Percentiles rank a stretch among this genome's conserved stretches.
Evolutionary conservation across 208 protist species (phyloP).

Genomic region (Acanthamoeba quina): DNA sequence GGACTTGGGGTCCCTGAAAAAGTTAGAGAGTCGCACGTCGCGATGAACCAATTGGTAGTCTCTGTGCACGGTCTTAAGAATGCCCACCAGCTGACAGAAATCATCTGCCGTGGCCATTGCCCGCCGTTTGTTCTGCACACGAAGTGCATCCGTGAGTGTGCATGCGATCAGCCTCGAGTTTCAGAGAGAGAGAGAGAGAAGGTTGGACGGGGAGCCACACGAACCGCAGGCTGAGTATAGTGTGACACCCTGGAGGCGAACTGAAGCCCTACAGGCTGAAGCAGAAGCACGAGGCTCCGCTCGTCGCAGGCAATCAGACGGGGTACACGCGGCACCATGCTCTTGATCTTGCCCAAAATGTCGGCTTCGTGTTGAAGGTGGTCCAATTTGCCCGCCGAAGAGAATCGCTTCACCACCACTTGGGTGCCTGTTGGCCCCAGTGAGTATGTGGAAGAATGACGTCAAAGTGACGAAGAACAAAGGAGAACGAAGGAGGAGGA

Average conservation of each 20-base stretch:
- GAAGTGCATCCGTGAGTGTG: no score
- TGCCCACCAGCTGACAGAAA: slow-evolving; percentile 50
- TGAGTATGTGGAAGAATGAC: neutral
- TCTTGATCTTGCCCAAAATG: neutral
- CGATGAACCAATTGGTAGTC: neutral
- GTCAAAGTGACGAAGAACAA: no score
- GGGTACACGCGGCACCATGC: neutral
- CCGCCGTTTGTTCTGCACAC: neutral
- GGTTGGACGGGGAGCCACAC: no score
- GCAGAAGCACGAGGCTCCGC: neutral
- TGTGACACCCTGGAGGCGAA: neutral
- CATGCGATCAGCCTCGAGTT: no score
- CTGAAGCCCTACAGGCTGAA: slow-evolving; percentile 7
- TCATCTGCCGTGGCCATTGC: slow-evolving; percentile 15
- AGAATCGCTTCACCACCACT: slow-evolving; percentile 46
- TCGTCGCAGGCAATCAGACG: neutral
- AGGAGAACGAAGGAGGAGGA: neutral
- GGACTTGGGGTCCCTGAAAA: neutral
- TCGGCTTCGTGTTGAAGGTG: neutral
- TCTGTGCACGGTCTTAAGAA: slow-evolving; percentile 18
- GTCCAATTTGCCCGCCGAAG: neutral
- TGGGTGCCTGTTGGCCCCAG: neutral
- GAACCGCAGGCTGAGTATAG: no score
- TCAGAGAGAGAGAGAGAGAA: no score
- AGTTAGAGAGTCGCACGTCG: slow-evolving; percentile 3